Evolutionary conservation across 805 yeast genomes (phyloP).

Genomic region (Lipomyces chichibuensis): DNA sequence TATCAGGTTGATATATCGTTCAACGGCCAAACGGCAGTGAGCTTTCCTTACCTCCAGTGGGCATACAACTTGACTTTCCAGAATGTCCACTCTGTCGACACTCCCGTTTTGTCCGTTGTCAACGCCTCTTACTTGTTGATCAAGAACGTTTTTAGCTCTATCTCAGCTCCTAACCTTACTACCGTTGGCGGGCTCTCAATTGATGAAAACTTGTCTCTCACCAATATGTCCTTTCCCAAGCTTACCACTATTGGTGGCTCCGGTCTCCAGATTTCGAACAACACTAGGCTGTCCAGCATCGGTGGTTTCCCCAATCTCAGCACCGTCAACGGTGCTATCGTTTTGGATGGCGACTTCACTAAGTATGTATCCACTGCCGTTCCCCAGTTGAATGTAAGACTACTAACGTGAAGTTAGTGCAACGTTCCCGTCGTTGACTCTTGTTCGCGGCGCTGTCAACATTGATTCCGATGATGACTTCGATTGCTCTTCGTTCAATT

Average conservation of each 20-base stretch:
- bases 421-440: constrained; percentile 68
- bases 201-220: constrained; percentile 71
- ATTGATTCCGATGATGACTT: constrained; percentile 76
- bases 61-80: constrained; percentile 89
- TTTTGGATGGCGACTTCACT: constrained; percentile 76
- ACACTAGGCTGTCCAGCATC: constrained; percentile 67
- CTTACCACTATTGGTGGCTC: constrained; percentile 76
- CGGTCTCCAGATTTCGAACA: constrained; percentile 89
- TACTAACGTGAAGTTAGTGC: constrained; percentile 47
- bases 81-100: constrained; percentile 72
- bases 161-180: constrained; percentile 52
- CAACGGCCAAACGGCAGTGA: constrained; percentile 74
- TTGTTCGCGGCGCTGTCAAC: constrained; percentile 90
- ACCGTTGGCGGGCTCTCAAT: constrained; percentile 78
- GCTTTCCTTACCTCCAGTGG: constrained; percentile 61
- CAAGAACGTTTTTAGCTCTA: constrained; percentile 59
- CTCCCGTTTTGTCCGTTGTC: constrained; percentile 67
- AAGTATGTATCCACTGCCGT: constrained; percentile 40
- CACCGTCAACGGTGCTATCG: constrained; percentile 86
- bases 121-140: constrained; percentile 83
- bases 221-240: constrained; percentile 65
- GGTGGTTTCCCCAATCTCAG: constrained; percentile 73
- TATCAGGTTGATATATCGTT: constrained; percentile 75
- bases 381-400: not conserved
- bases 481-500: constrained; percentile 77